Base-by-base conservation (phyloP, 805 yeast genomes). In the Komagataella mondaviorum region DNA sequence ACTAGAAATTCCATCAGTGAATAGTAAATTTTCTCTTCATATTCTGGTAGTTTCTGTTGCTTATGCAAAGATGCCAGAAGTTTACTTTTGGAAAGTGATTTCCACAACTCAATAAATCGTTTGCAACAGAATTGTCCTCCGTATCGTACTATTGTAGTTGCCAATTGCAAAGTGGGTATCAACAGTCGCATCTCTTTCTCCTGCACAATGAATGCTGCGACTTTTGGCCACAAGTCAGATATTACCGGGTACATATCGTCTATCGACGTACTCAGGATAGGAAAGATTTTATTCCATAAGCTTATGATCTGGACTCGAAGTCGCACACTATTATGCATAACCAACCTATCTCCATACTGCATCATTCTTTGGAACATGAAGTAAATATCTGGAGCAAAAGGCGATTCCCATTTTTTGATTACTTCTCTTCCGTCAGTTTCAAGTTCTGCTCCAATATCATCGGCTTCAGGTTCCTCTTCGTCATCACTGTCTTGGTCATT, bases 311-410 rank as follows among this genome's bases (percentile, higher is more conserved):
- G 82, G 3, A 75, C 61, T 46, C 78, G 74, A 30, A 91, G 63
- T 2, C 72, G 65, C 2, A 73, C 63, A 0, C 95, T 83, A 1
- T 78, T 76, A 57, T 86, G 93, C 2, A 87, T 80, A 44, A 88
- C 65, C 39, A 78, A 50, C 53, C 87, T 69, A 51, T 86, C 85
- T 6, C 91, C 83, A 61, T 88, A 87, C 5, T 71, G 75, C 51
- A 80, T 70, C 3, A 91, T 80, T 51, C 78, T 77, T 47, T 80
- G 77, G 1, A 86, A 65, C 2, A 82, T 67, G 45, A 65, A 62
- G 62, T 87, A 91, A 0, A 84, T 67, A 2, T 72, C 66, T 45
- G 74, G 68, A 0, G 95, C 85, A 0, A 90, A 68, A 0, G 82
- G 80, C 0, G 91, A 83, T 0, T 60, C 56, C 96, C 96, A 89